Evolutionary conservation across 2,329 filamentous ascomycete genomes (phyloP).

Genomic region (Fusarium buharicum): DNA sequence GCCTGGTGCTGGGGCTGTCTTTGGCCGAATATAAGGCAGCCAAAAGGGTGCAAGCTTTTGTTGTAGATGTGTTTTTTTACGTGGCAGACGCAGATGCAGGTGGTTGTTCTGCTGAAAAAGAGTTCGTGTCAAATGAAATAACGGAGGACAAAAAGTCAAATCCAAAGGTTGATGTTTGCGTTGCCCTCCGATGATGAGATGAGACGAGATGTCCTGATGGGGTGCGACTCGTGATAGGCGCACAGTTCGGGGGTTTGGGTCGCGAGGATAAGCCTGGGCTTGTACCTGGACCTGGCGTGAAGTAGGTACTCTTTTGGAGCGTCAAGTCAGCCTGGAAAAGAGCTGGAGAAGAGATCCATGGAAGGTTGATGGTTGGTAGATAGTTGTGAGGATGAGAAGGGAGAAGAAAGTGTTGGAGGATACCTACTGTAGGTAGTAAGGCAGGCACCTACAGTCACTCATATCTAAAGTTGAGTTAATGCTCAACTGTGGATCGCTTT

Average conservation of each 20-base stretch:
- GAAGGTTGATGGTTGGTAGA: not conserved
- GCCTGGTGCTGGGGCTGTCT: constrained; percentile 30
- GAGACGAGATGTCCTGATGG: constrained; percentile 13
- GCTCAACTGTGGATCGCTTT: constrained; percentile 25
- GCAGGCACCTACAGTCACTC: constrained; percentile 12
- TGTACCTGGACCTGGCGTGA: not conserved
- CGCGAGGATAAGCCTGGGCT: constrained; percentile 24
- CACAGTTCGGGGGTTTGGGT: constrained; percentile 22
- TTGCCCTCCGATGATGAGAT: not conserved
- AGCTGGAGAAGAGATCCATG: not conserved
- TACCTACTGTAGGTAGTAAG: constrained; percentile 12
- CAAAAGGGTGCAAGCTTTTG: constrained; percentile 19
- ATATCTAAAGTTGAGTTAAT: not conserved
- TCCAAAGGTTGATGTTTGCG: constrained; percentile 11
- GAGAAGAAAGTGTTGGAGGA: not conserved
- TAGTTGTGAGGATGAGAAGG: not conserved
- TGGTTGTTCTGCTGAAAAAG: not conserved
- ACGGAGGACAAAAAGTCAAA: constrained; percentile 26
- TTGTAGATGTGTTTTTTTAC: constrained; percentile 4
- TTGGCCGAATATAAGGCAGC: constrained; percentile 9
- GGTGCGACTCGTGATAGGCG: constrained; percentile 22
- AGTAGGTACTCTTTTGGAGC: constrained; percentile 1
- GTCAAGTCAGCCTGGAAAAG: not conserved
- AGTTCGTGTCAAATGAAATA: constrained; percentile 6
- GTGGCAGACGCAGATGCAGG: constrained; percentile 10